phyloP scores from a whole-genome alignment of 306 rosid genomes.

The Quillaja saponaria region DNA sequence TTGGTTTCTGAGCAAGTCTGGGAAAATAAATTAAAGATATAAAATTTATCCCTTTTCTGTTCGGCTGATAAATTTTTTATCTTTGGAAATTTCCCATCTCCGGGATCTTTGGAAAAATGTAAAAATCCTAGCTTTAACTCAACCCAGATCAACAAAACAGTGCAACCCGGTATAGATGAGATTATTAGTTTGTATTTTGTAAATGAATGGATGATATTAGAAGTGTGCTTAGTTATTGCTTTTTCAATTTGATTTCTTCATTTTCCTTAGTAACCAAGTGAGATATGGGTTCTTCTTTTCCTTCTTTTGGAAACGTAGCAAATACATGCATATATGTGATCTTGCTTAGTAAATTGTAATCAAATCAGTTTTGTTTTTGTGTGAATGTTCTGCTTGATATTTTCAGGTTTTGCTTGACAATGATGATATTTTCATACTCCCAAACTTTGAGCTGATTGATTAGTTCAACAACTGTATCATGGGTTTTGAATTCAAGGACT shows the following conservation, averaged over 20 bases:
- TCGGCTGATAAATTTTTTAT: too few species aligned
- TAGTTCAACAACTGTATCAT: slow-evolving; percentile 3
- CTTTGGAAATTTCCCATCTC: not conserved
- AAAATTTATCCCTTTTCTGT: not conserved
- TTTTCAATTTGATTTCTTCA: not conserved
- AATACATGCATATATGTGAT: not conserved
- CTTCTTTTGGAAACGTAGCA: too few species aligned
- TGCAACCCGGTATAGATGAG: not conserved
- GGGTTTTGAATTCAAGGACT: slow-evolving; percentile 14
- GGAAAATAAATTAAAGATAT: not conserved
- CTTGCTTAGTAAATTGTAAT: not conserved
- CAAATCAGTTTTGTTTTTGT: slow-evolving; percentile 7
- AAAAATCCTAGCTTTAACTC: not conserved
- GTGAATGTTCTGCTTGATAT: slow-evolving; percentile 7
- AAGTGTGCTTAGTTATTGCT: not conserved
- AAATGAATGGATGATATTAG: not conserved
- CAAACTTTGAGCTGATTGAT: slow-evolving; percentile 18
- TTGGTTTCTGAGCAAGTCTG: slow-evolving; percentile 11
- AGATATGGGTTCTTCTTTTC: too few species aligned
- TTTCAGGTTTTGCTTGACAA: slow-evolving; percentile 35
- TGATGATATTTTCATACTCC: too few species aligned
- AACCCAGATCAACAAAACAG: not conserved
- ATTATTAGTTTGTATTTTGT: not conserved
- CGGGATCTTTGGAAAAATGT: slow-evolving; percentile 5
- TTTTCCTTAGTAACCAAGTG: too few species aligned